phyloP scores from a whole-genome alignment of 805 yeast genomes.

The Jamesozyma piceae region DNA sequence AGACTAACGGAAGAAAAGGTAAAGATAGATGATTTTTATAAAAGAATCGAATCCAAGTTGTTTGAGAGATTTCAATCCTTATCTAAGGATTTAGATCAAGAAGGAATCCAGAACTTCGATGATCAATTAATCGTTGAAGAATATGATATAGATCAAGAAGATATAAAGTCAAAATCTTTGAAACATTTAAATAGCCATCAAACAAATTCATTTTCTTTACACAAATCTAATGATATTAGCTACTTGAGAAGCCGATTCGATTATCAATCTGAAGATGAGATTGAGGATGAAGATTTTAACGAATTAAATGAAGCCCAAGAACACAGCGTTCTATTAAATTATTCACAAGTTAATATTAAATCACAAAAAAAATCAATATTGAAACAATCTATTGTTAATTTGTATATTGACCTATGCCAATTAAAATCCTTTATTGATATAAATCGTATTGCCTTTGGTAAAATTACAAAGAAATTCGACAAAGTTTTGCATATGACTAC shows the following conservation, averaged over 20 bases:
- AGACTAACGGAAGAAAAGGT: slow-evolving; percentile 39
- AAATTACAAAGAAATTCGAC: slow-evolving; percentile 85
- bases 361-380: slow-evolving; percentile 51
- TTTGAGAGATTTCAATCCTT: slow-evolving; percentile 39
- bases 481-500: slow-evolving; percentile 56
- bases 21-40: slow-evolving; percentile 47
- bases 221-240: not conserved
- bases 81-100: slow-evolving; percentile 38
- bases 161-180: not conserved
- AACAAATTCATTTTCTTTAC: slow-evolving; percentile 1
- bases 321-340: slow-evolving; percentile 43
- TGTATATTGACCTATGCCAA: slow-evolving; percentile 71
- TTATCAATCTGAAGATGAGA: slow-evolving; percentile 20
- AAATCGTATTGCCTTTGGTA: slow-evolving; percentile 77
- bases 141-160: not conserved
- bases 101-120: slow-evolving; percentile 14
- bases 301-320: slow-evolving; percentile 32
- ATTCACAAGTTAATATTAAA: slow-evolving; percentile 41
- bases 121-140: not conserved
- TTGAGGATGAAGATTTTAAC: slow-evolving; percentile 28
- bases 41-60: slow-evolving; percentile 38
- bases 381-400: slow-evolving; percentile 51
- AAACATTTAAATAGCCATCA: not conserved
- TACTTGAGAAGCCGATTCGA: slow-evolving; percentile 4
- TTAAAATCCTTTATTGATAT: slow-evolving; percentile 75